Base-by-base conservation (phyloP, 352 stramenopile species). In the Pythium myriotylum region DNA sequence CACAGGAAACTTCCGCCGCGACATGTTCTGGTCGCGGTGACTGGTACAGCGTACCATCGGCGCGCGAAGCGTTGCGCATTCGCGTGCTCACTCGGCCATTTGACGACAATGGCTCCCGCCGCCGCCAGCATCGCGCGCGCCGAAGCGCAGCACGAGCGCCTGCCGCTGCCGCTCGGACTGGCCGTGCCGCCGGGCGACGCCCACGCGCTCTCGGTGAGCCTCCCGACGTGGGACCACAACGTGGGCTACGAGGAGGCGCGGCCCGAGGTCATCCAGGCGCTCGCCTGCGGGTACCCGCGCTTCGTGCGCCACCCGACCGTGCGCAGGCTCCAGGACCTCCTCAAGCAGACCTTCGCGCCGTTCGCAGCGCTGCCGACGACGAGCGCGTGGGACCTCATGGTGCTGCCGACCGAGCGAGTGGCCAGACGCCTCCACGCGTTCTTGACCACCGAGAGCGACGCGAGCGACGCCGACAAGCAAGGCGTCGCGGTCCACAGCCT, bases 291-390 rank as follows among this genome's bases (percentile, higher is more conserved):
- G 26, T 98, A 98, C 70, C 93, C 93, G 51, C 89, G 93, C 54
- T 98, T 98, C 76, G 91, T 98, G 46, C 93, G 91, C 64, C 89
- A 97, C 59, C 87, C 86, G 26, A 68, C 91, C 41, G 84, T 98
- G 26, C 63, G 86, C 39, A 62, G 82, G 70, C 80, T 98, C 14
- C 58, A 73, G 37, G 57, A 67, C 50, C 55, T 66, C 47, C 23
- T 88, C 26, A 66, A 75, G 40, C 24, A 63, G 22, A 69, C 26
- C 6, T 55, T 69, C 16, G 22, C 43, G 26, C 37, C 47, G 12
- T 68, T 84, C 16, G 50, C 64, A 42, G 50, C 47, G 29, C 68
- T 79, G 55, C 65, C 47, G 1, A 41, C 51, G n/a, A 16, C 14
- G 8, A 49, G 59, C 5, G 54, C 56, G 10, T 88, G 78, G 78